Evolutionary conservation across 2,329 filamentous ascomycete species (phyloP), one percentile per base, ranked within the genome.

Genomic region (Rutstroemia sp.): DNA sequence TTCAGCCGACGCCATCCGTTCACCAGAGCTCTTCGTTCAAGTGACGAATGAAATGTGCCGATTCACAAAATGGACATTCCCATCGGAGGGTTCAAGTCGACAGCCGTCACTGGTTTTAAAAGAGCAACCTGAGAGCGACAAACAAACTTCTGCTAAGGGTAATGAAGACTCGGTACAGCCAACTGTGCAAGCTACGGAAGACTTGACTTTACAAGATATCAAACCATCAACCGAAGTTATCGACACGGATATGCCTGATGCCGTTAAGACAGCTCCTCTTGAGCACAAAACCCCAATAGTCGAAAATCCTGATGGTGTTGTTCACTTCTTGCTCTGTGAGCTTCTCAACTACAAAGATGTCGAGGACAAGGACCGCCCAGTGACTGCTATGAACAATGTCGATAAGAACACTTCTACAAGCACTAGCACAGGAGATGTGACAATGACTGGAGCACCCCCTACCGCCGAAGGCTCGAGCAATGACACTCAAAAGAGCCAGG

Each of bases 261-360:
- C 76, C 19, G 76, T 81, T 3, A 95, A 92, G 70, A 71, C 71
- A 34, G 62, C 76, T 3, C 64, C 73, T 0, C 69, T 73, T 38
- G 91, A 96, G 58, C 73, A 83, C 42, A 96, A 95, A 72, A 78
- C 88, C 8, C 92, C 94, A 1, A 79, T 92, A 12, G 84, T 96
- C 5, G 92, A 96, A 70, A 91, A 94, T 60, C 90, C 92, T 0
- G 94, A 97, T 70, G 94, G 94, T 4, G 90, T 99, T 3, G 86
- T 99, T 57, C 90, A 97, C 67, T 99, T 96, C 71, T 78, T 99
- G 21, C 83, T 99, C 4, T 95, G 89, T 57, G 94, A 99, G 70
- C 76, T 99, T 47, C 78, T 96, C 56, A 92, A 89, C 51, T 97
- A 95, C 73, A 87, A 88, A 65, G 92, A 96, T 68, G 90, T 96